Evolutionary conservation across 2,329 filamentous ascomycete species (phyloP).

Genomic region (Diaporthe nobilis): DNA sequence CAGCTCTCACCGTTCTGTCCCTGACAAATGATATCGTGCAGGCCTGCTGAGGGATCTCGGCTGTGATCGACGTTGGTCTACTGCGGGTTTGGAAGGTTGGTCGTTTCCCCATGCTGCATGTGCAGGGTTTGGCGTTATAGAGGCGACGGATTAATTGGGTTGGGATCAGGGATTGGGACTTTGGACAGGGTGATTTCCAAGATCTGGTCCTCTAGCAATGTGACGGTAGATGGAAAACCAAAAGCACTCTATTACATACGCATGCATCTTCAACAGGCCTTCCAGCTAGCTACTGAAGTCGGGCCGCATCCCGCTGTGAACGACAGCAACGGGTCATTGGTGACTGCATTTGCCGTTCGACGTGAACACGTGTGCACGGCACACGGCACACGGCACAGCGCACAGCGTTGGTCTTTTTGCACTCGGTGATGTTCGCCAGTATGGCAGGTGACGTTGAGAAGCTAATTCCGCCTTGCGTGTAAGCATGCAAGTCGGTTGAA

Average conservation of each 20-base stretch:
- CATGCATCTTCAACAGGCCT: neutral
- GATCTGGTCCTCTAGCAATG: constrained; percentile 10
- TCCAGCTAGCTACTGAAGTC: neutral
- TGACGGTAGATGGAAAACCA: constrained; percentile 17
- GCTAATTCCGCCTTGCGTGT: neutral
- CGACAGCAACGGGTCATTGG: neutral
- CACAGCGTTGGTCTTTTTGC: neutral
- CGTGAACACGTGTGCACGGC: neutral
- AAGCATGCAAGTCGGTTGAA: constrained; percentile 1
- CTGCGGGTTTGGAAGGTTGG: constrained; percentile 4
- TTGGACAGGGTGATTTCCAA: constrained; percentile 22
- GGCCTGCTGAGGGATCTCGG: constrained; percentile 11
- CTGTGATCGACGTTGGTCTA: constrained; percentile 9
- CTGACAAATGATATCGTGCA: constrained; percentile 8
- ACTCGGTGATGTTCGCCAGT: neutral
- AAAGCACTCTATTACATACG: constrained; percentile 6
- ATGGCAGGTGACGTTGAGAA: neutral
- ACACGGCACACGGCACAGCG: neutral
- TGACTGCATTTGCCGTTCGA: neutral
- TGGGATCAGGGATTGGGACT: constrained; percentile 12
- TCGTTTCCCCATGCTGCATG: neutral
- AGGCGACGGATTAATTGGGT: constrained; percentile 5
- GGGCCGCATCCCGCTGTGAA: constrained; percentile 7
- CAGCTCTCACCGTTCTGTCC: neutral
- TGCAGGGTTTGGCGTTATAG: constrained; percentile 26